These are phyloP conservation scores for Exophiala viscosa DNA, from an alignment of 2,329 filamentous ascomycete species.

Conservation along the genomic window DNA sequence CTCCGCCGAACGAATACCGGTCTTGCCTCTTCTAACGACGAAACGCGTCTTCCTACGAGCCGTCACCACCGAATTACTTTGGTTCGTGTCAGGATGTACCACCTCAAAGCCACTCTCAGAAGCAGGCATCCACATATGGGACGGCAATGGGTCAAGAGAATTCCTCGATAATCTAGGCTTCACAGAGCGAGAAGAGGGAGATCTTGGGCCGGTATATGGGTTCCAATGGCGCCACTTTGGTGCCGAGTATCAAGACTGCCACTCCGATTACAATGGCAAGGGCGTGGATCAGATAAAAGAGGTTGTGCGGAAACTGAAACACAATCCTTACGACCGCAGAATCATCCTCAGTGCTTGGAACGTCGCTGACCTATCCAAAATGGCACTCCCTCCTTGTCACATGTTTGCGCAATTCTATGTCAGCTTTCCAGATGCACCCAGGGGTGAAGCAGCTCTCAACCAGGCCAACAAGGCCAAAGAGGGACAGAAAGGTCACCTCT, in stretches of 20 bases:
- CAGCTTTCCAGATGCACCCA: conserved; percentile 58
- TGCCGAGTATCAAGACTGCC: conserved; percentile 75
- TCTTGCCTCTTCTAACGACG: conserved; percentile 91
- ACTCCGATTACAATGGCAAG: conserved; percentile 77
- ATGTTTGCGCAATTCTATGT: conserved; percentile 99
- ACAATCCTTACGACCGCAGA: conserved; percentile 79
- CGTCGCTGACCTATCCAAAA: conserved; percentile 74
- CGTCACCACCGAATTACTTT: conserved; percentile 87
- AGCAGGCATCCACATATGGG: conserved; percentile 93
- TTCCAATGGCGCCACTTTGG: conserved; percentile 99
- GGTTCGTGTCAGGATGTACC: conserved; percentile 86
- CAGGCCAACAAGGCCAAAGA: conserved; percentile 12
- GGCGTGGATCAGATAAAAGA: conserved; percentile 92
- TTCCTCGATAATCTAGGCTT: conserved; percentile 86
- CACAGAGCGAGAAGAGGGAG: conserved; percentile 74
- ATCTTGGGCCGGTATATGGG: conserved; percentile 92
- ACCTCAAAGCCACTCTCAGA: conserved; percentile 72
- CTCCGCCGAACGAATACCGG: conserved; percentile 47
- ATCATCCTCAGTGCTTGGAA: conserved; percentile 96
- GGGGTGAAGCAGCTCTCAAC: conserved; percentile 27
- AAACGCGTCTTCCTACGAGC: conserved; percentile 93
- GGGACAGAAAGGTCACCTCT: conserved; percentile 61
- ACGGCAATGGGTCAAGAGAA: conserved; percentile 87
- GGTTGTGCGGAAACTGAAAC: conserved; percentile 79
- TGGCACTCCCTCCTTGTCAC: conserved; percentile 92